Percentiles rank a stretch among this genome's conserved stretches.
phyloP scores from a whole-genome alignment of 1,139 yeast species.

The Yamadazyma conglobata region DNA sequence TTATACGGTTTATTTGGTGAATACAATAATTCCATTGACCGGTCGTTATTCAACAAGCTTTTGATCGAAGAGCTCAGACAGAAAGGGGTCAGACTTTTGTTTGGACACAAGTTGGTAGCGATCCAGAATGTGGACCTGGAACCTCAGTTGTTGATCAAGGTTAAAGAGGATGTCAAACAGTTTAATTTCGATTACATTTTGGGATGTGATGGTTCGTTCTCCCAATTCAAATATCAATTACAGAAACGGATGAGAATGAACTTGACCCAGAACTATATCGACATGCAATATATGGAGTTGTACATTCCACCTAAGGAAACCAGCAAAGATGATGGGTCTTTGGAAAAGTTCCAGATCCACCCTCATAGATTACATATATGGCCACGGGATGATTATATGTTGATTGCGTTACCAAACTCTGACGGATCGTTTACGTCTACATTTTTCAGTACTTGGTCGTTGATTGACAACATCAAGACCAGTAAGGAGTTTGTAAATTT shows the following conservation, averaged over 20 bases:
- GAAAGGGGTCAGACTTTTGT: conserved; percentile 43
- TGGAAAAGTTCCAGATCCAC: conserved; percentile 47
- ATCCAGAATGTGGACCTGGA: conserved; percentile 21
- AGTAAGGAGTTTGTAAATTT: conserved; percentile 48
- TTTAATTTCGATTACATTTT: conserved; percentile 55
- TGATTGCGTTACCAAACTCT: conserved; percentile 80
- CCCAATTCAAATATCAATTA: conserved; percentile 67
- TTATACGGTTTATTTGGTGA: conserved; percentile 83
- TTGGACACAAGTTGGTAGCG: conserved; percentile 54
- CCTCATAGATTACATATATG: conserved; percentile 87
- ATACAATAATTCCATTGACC: conserved; percentile 79
- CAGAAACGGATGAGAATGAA: conserved; percentile 70
- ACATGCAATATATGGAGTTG: conserved; percentile 79
- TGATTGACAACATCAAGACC: conserved; percentile 52
- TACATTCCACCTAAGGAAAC: conserved; percentile 57
- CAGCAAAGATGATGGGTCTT: conserved; percentile 1
- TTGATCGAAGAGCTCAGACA: conserved; percentile 57
- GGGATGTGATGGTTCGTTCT: conserved; percentile 88
- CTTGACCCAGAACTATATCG: conserved; percentile 72
- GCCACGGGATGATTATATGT: conserved; percentile 87
- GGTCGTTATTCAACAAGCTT: conserved; percentile 66
- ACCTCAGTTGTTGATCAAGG: conserved; percentile 26
- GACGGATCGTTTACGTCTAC: conserved; percentile 91
- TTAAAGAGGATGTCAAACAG: conserved; percentile 11
- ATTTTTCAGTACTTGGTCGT: conserved; percentile 75